Evolutionary conservation across 1,284 basidiomycete species (phyloP).

Genomic region (Cutaneotrichosporon cutaneum): DNA sequence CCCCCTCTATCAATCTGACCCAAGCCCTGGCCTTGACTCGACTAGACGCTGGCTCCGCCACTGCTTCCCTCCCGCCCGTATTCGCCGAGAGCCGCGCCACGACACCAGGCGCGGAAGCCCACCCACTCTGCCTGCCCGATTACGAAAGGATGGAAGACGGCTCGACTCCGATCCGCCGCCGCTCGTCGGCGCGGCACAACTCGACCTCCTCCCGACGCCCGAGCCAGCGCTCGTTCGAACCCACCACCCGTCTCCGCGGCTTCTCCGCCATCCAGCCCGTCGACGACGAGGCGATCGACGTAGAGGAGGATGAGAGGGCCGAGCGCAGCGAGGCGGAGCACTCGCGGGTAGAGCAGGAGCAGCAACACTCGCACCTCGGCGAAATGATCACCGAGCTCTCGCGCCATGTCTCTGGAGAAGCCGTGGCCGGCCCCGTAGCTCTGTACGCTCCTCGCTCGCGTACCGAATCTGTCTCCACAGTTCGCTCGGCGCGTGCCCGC

Average conservation of each 20-base stretch:
- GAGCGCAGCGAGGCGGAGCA: background rate
- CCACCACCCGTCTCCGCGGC: slow-evolving; percentile 2
- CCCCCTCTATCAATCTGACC: background rate
- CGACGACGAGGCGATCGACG: slow-evolving; percentile 5
- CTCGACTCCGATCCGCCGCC: slow-evolving; percentile 6
- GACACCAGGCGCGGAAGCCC: background rate
- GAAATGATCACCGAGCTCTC: slow-evolving; percentile 20
- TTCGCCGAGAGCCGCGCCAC: background rate
- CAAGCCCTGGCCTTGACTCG: background rate
- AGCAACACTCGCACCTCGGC: background rate
- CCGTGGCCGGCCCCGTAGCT: slow-evolving; percentile 14
- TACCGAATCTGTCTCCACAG: slow-evolving; percentile 12
- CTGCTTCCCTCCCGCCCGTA: background rate
- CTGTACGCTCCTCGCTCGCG: slow-evolving; percentile 19
- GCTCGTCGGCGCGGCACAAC: slow-evolving; percentile 1
- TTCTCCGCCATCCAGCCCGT: background rate
- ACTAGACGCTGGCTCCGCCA: background rate
- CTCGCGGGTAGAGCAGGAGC: too few species aligned
- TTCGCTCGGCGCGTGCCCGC: slow-evolving; percentile 2
- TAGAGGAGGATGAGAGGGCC: background rate
- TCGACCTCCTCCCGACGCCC: background rate
- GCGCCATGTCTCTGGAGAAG: slow-evolving; percentile 22
- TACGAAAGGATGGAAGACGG: slow-evolving; percentile 8
- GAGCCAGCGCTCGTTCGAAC: background rate
- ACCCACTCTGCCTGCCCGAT: background rate